Conservation (phyloP, 202 grass and related monocot species). For the Carex sylvatica region DNA sequence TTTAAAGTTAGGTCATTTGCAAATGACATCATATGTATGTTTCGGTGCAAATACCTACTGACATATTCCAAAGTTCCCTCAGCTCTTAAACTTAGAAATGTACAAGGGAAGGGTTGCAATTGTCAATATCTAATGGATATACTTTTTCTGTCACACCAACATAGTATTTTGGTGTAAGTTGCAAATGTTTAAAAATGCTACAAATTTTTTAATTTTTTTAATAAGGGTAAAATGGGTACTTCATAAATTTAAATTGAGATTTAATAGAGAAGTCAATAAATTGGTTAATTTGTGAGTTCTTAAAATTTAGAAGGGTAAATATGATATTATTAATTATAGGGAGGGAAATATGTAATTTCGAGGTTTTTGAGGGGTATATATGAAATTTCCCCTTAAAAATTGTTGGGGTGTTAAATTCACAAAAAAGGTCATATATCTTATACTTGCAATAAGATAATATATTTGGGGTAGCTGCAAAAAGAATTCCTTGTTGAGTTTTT, state of each 20-base stretch:
- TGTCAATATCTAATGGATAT: background rate
- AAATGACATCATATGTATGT: background rate
- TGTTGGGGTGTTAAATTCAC: background rate
- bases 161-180: conserved; percentile 7
- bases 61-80: background rate
- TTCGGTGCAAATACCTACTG: background rate
- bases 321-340: no score
- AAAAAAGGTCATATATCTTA: background rate
- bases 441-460: conserved; percentile 10
- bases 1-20: background rate
- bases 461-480: background rate
- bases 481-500: background rate
- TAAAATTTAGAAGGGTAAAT: no score
- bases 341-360: no score
- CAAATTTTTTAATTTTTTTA: no score
- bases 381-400: background rate
- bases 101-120: background rate
- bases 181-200: background rate
- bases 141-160: background rate
- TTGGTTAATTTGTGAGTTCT: no score
- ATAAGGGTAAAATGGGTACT: no score
- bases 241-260: no score
- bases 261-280: no score
- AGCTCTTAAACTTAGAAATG: background rate
- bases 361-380: no score